A percentile compares a stretch with the other conserved stretches of the same genome.
These are phyloP conservation scores for Aspergillus versicolor DNA, from an alignment of 2,329 filamentous ascomycete genomes.

Conservation along the genomic window DNA sequence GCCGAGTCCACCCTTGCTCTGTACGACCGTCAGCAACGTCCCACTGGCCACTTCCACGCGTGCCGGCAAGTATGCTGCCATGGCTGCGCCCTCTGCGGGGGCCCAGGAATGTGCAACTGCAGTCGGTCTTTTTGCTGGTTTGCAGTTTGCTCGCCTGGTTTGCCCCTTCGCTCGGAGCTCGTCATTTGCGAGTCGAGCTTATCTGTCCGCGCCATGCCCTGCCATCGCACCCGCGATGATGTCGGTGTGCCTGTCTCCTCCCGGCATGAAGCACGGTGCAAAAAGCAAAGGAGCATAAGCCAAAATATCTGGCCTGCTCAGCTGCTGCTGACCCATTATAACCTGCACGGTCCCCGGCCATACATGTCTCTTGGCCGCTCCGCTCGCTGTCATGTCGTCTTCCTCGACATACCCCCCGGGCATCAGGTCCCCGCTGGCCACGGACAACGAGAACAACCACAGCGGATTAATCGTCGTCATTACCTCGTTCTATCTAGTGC, in stretches of 20 bases:
- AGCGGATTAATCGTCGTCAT: slow-evolving; percentile 43
- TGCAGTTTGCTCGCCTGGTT: background rate
- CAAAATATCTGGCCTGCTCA: background rate
- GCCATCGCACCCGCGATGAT: background rate
- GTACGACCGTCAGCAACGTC: background rate
- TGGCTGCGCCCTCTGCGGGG: background rate
- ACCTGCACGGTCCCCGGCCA: background rate
- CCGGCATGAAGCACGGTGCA: background rate
- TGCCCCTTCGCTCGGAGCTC: background rate
- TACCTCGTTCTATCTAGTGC: slow-evolving; percentile 38
- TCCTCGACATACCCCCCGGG: slow-evolving; percentile 17
- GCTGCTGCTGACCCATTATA: background rate
- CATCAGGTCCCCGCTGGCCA: slow-evolving; percentile 34
- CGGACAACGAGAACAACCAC: slow-evolving; percentile 39
- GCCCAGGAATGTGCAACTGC: background rate
- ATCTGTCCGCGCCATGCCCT: background rate
- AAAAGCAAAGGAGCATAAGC: background rate
- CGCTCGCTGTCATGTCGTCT: background rate
- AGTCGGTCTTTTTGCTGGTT: background rate
- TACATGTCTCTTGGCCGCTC: background rate
- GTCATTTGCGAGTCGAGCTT: background rate
- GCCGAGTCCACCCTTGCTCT: background rate
- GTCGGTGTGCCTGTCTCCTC: background rate
- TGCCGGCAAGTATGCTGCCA: background rate
- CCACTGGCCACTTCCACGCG: background rate